phyloP scores from a whole-genome alignment of 805 yeast genomes.

The Maudiozyma barnettii region DNA sequence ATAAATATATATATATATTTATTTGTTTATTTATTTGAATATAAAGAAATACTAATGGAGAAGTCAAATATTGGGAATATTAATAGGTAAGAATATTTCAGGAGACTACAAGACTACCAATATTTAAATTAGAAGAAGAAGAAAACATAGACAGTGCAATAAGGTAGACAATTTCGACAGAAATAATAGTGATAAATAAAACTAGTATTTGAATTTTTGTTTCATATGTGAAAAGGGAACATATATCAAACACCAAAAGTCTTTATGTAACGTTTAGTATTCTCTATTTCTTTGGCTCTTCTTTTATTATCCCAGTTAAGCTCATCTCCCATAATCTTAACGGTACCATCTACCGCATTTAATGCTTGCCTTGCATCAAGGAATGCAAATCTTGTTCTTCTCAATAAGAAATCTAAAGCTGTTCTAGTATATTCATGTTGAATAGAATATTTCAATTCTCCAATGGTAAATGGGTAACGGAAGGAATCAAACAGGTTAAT shows the following conservation, averaged over 20 bases:
- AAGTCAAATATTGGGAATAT: too few species aligned
- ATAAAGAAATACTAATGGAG: background rate
- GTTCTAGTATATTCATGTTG: constrained; percentile 79
- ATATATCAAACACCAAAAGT: constrained; percentile 42
- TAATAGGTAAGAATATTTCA: background rate
- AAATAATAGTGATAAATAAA: background rate
- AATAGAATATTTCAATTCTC: constrained; percentile 77
- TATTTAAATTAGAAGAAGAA: background rate
- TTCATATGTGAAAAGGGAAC: background rate
- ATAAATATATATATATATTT: background rate
- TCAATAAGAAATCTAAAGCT: constrained; percentile 81
- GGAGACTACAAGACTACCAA: background rate
- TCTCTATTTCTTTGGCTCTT: constrained; percentile 38
- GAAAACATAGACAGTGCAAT: too few species aligned
- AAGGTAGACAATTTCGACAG: too few species aligned
- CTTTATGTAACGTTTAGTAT: constrained; percentile 50
- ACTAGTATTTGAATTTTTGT: background rate
- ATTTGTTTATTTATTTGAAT: background rate
- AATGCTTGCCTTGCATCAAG: constrained; percentile 79
- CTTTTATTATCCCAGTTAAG: constrained; percentile 63
- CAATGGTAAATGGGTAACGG: constrained; percentile 81
- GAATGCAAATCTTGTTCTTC: constrained; percentile 90
- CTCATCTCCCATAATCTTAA: constrained; percentile 74
- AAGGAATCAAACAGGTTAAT: constrained; percentile 30
- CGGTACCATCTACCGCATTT: constrained; percentile 73